Evolutionary conservation across 1,139 yeast species (phyloP).

Genomic region (Candida labiduridarum): DNA sequence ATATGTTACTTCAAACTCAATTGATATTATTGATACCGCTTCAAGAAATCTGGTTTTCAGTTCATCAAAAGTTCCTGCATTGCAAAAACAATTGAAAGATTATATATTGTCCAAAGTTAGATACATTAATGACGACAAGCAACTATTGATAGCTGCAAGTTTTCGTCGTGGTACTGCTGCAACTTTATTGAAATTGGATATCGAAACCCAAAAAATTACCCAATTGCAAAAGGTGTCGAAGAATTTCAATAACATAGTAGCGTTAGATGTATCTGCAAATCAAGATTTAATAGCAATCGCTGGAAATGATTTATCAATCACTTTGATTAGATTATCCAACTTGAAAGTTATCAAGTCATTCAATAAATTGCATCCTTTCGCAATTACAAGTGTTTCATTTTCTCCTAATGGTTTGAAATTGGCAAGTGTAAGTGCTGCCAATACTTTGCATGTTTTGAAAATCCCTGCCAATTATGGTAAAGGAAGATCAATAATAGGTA

Average conservation of each 20-base stretch:
- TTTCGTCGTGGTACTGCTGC: conserved; percentile 43
- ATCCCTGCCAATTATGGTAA: conserved; percentile 56
- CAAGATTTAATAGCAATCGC: conserved; percentile 67
- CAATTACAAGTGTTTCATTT: conserved; percentile 74
- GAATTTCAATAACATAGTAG: conserved; percentile 66
- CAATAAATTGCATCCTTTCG: conserved; percentile 72
- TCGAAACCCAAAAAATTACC: conserved; percentile 43
- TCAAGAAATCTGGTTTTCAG: conserved; percentile 44
- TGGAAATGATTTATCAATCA: conserved; percentile 73
- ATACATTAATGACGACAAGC: conserved; percentile 52
- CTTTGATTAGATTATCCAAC: conserved; percentile 52
- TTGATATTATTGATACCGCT: conserved; percentile 53
- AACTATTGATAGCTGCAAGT: conserved; percentile 59
- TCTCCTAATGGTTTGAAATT: conserved; percentile 69
- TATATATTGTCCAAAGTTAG: conserved; percentile 58
- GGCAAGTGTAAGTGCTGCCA: conserved; percentile 83
- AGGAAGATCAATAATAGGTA: conserved; percentile 46
- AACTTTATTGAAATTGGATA: conserved; percentile 43
- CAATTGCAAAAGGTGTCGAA: conserved; percentile 49
- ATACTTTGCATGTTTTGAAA: conserved; percentile 63
- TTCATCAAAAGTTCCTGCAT: conserved; percentile 24
- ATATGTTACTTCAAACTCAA: conserved; percentile 55
- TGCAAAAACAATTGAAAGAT: conserved; percentile 30
- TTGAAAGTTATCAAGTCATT: conserved; percentile 53
- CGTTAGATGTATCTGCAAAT: conserved; percentile 54